Conservation (phyloP, 495 filamentous ascomycete genomes). For the Sordaria brevicollis region DNA sequence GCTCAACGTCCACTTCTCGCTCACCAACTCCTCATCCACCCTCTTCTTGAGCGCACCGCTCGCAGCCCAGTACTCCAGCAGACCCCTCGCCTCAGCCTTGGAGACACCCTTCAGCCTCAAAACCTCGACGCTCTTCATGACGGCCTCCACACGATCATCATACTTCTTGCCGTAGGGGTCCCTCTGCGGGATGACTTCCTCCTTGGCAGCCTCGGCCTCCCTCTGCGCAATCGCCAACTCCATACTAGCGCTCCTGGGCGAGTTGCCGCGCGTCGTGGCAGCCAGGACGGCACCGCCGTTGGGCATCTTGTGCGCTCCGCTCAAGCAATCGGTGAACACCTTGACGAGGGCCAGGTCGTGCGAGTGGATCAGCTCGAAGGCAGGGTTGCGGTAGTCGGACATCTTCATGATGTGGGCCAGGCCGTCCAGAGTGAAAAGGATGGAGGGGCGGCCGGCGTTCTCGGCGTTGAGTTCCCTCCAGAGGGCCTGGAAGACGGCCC, state of each 20-base stretch:
- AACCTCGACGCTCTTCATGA: conserved; percentile 40
- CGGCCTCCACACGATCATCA: conserved; percentile 57
- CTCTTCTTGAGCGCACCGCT: conserved; percentile 66
- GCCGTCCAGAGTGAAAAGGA: conserved; percentile 70
- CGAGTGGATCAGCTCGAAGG: conserved; percentile 68
- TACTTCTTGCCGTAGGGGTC: conserved; percentile 53
- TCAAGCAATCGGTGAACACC: conserved; percentile 63
- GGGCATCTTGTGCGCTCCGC: conserved; percentile 46
- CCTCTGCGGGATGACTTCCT: conserved; percentile 36
- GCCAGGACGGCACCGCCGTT: conserved; percentile 75
- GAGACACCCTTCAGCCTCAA: conserved; percentile 52
- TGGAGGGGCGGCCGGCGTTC: conserved; percentile 58
- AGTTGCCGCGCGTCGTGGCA: conserved; percentile 58
- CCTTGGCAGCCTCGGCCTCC: conserved; percentile 18
- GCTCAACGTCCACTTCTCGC: conserved; percentile 76
- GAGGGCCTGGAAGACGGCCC: conserved; percentile 71
- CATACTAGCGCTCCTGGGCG: conserved; percentile 48
- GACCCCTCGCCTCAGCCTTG: conserved; percentile 61
- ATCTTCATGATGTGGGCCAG: conserved; percentile 67
- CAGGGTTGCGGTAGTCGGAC: conserved; percentile 58
- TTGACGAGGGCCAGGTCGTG: conserved; percentile 70
- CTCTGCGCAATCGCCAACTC: conserved; percentile 52
- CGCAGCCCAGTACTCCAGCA: conserved; percentile 89
- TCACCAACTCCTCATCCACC: conserved; percentile 62
- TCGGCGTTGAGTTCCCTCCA: conserved; percentile 59